Evolutionary conservation across 139 green algal genomes (phyloP).

Genomic region (Chlamydomonas applanata): DNA sequence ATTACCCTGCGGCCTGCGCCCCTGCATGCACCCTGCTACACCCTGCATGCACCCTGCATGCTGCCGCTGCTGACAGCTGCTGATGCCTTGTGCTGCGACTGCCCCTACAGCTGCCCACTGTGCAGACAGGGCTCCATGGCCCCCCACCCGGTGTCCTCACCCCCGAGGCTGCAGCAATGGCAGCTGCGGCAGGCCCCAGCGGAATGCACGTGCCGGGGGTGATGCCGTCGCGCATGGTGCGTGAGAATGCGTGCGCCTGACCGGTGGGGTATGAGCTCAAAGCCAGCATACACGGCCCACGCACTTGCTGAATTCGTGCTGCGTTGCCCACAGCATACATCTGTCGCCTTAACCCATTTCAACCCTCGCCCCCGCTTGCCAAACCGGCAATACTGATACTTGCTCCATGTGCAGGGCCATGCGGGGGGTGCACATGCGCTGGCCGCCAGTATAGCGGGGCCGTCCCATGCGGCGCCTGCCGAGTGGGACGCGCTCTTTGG

Average conservation of each 20-base stretch:
- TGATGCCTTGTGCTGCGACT: constrained; percentile 15
- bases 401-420: no score
- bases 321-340: no score
- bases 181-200: constrained; percentile 20
- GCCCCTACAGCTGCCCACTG: constrained; percentile 23
- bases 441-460: no score
- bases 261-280: neutral
- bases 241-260: neutral
- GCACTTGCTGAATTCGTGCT: constrained; percentile 17
- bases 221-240: constrained; percentile 3
- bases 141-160: constrained; percentile 12
- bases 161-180: constrained; percentile 25
- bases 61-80: neutral
- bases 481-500: no score
- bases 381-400: no score
- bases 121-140: constrained; percentile 20
- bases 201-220: constrained; percentile 29
- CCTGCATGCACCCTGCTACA: no score
- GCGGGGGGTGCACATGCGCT: no score
- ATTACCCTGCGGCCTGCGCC: no score
- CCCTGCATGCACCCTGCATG: no score
- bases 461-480: no score
- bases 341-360: no score
- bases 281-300: neutral
- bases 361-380: no score